A percentile compares a stretch with the other conserved stretches of the same genome.
These are phyloP conservation scores for Schizosaccharomyces japonicus DNA, from an alignment of 805 yeast genomes.

Conservation along the genomic window DNA sequence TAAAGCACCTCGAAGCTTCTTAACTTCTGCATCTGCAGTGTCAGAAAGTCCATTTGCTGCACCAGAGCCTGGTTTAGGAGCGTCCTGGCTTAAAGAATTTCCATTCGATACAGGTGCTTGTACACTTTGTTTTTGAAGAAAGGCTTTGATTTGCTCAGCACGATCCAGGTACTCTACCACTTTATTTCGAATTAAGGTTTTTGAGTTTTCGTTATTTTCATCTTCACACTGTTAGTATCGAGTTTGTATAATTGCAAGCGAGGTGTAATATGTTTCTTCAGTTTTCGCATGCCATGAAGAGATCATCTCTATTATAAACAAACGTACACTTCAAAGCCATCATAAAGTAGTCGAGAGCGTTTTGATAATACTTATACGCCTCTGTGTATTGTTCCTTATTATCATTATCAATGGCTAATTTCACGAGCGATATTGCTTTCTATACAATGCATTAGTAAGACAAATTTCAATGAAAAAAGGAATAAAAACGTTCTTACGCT, in stretches of 20 bases:
- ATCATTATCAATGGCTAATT: constrained; percentile 86
- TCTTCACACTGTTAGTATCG: constrained; percentile 16
- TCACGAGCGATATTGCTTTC: constrained; percentile 86
- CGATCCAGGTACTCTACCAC: constrained; percentile 76
- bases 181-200: constrained; percentile 67
- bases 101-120: constrained; percentile 17
- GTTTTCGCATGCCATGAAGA: not conserved
- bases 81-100: constrained; percentile 21
- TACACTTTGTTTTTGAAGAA: constrained; percentile 39
- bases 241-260: too few relatives aligned
- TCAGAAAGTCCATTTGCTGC: constrained; percentile 36
- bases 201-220: constrained; percentile 74
- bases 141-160: constrained; percentile 83
- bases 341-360: constrained; percentile 86
- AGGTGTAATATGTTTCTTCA: too few relatives aligned
- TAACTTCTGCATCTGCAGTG: constrained; percentile 59
- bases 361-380: constrained; percentile 77
- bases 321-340: constrained; percentile 53
- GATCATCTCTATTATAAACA: constrained; percentile 6
- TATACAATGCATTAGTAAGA: not conserved
- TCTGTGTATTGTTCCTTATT: constrained; percentile 74
- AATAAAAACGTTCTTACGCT: not conserved
- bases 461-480: not conserved
- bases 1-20: constrained; percentile 71
- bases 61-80: constrained; percentile 19